Evolutionary conservation across 305 asterid genomes (phyloP).

Genomic region (Fraxinus xanthoxyloides): DNA sequence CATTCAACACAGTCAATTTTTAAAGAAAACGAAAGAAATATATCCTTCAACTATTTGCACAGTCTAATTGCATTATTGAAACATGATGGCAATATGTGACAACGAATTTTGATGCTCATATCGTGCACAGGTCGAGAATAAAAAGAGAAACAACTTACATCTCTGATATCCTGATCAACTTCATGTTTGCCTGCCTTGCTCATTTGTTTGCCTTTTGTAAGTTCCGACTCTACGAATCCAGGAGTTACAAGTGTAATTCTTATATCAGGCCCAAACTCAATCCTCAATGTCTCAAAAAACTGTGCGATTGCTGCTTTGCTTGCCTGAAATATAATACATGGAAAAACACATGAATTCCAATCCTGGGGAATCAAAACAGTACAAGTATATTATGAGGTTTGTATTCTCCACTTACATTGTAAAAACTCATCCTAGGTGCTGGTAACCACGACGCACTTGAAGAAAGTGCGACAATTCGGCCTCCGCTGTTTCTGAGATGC

Average conservation of each 20-base stretch:
- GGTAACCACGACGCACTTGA: conserved; percentile 74
- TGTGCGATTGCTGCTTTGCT: conserved; percentile 80
- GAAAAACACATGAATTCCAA: neutral
- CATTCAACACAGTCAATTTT: neutral
- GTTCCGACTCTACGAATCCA: conserved; percentile 66
- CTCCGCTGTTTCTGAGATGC: conserved; percentile 59
- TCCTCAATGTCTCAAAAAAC: conserved; percentile 75
- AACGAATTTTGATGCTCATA: neutral
- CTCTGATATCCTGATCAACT: conserved; percentile 56
- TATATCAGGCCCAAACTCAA: conserved; percentile 62
- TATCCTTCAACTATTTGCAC: neutral
- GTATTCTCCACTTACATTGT: conserved; percentile 39
- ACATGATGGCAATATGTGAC: neutral
- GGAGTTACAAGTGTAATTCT: conserved; percentile 72
- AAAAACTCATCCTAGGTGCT: conserved; percentile 65
- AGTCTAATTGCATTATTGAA: neutral
- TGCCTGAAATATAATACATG: conserved; percentile 42
- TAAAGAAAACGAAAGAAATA: neutral
- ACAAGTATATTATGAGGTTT: neutral
- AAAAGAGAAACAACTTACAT: conserved; percentile 37
- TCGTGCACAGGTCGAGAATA: neutral
- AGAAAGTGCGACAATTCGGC: conserved; percentile 62
- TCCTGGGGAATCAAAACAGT: neutral
- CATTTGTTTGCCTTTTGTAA: conserved; percentile 57
- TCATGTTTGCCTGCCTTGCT: conserved; percentile 41